A percentile compares a stretch with the other conserved stretches of the same genome.
phyloP scores from a whole-genome alignment of 169 alveolate species.

The Eimeria zaria region DNA sequence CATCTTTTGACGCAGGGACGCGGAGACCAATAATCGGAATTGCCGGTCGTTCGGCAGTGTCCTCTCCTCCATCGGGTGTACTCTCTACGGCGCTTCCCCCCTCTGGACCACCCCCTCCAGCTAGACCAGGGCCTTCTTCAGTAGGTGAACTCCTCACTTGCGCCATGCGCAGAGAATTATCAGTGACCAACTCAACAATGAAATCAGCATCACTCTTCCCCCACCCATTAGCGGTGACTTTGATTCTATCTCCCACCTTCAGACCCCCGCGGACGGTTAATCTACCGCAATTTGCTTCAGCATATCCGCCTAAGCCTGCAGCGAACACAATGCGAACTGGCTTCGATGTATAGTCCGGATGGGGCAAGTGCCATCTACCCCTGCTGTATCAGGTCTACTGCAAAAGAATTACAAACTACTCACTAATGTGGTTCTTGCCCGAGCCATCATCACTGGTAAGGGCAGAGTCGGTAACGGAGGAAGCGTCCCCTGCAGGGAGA shows the following conservation, averaged over 20 bases:
- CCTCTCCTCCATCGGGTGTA: background rate
- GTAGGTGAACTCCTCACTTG: background rate
- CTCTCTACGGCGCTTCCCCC: background rate
- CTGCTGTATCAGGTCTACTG: background rate
- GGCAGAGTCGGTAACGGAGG: background rate
- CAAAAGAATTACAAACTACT: background rate
- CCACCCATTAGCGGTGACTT: constrained; percentile 51
- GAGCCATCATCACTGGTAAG: background rate
- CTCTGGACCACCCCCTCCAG: constrained; percentile 6
- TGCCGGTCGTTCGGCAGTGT: background rate
- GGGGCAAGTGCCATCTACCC: background rate
- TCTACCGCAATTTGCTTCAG: constrained; percentile 29
- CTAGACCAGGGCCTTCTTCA: constrained; percentile 4
- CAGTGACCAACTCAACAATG: background rate
- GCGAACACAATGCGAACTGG: background rate
- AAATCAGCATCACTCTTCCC: background rate
- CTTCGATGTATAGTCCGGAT: background rate
- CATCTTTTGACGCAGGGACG: background rate
- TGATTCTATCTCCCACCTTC: background rate
- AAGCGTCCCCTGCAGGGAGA: background rate
- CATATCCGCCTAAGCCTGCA: background rate
- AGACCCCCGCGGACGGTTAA: constrained; percentile 33
- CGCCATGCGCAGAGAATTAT: background rate
- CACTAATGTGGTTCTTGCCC: background rate
- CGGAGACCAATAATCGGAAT: constrained; percentile 38